Conservation (phyloP, 2,329 filamentous ascomycete species). For the Epichloe sylvatica region DNA sequence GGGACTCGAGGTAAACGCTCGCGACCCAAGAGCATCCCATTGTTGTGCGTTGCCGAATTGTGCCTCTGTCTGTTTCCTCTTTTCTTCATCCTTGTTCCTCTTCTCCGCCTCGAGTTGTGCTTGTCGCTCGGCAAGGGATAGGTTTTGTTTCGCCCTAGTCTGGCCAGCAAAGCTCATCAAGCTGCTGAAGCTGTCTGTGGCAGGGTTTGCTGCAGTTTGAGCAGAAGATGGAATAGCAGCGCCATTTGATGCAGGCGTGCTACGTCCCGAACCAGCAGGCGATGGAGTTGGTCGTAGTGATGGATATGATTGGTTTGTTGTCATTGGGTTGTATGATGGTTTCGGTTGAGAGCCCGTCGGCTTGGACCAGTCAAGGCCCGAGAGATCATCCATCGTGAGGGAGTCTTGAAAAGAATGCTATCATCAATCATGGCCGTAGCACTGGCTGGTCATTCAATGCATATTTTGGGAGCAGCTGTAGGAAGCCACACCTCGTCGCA, state of each 20-base stretch:
- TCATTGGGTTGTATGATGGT: constrained; percentile 15
- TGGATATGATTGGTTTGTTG: constrained; percentile 32
- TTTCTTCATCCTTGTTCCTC: constrained; percentile 59
- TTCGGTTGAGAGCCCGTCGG: constrained; percentile 18
- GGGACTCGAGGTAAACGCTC: constrained; percentile 28
- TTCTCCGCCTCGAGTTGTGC: constrained; percentile 51
- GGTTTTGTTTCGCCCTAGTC: constrained; percentile 49
- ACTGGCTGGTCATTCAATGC: constrained; percentile 5
- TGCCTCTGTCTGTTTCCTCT: constrained; percentile 54
- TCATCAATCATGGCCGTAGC: constrained; percentile 4
- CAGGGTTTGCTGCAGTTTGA: constrained; percentile 36
- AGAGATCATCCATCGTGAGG: constrained; percentile 46
- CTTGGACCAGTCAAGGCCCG: constrained; percentile 45
- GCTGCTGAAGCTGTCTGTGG: constrained; percentile 64
- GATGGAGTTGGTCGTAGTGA: constrained; percentile 43
- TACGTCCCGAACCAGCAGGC: constrained; percentile 39
- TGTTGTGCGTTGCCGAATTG: constrained; percentile 67
- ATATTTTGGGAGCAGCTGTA: neutral
- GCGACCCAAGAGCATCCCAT: constrained; percentile 57
- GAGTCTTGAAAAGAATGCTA: neutral
- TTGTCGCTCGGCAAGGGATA: constrained; percentile 68
- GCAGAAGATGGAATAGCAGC: constrained; percentile 24
- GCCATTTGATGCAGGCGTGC: constrained; percentile 38
- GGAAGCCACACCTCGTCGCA: neutral
- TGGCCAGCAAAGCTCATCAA: constrained; percentile 44